phyloP scores from a whole-genome alignment of 164 flowering plant species.

The Piper longum region DNA sequence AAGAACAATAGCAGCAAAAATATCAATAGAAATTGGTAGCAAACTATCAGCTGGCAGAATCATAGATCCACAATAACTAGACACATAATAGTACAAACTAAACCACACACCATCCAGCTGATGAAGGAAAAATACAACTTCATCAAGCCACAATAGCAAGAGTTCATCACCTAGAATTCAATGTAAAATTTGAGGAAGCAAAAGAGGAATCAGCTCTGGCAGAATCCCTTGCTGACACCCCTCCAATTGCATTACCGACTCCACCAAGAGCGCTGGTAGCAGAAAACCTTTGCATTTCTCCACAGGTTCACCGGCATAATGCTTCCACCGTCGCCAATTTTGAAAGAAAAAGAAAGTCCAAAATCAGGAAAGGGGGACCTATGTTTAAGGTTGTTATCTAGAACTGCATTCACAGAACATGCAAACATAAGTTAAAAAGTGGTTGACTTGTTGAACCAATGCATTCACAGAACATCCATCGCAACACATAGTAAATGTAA shows the following conservation, averaged over 20 bases:
- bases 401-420: too few species aligned
- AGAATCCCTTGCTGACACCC: constrained; percentile 58
- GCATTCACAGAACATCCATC: too few species aligned
- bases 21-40: too few species aligned
- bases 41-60: too few species aligned
- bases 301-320: constrained; percentile 82
- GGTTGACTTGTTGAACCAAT: too few species aligned
- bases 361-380: background rate
- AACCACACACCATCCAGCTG: background rate
- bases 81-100: too few species aligned
- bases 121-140: background rate
- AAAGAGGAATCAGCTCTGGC: constrained; percentile 59
- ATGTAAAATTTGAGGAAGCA: constrained; percentile 42
- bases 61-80: too few species aligned
- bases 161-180: constrained; percentile 44
- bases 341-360: constrained; percentile 11
- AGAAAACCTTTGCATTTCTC: constrained; percentile 97
- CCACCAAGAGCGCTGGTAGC: constrained; percentile 78
- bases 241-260: constrained; percentile 59
- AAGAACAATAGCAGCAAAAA: too few species aligned
- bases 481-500: too few species aligned
- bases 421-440: too few species aligned
- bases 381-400: background rate
- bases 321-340: constrained; percentile 46
- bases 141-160: background rate